These are phyloP conservation scores for Cordyceps pruinosa DNA, from an alignment of 2,329 filamentous ascomycete species.

Conservation along the genomic window DNA sequence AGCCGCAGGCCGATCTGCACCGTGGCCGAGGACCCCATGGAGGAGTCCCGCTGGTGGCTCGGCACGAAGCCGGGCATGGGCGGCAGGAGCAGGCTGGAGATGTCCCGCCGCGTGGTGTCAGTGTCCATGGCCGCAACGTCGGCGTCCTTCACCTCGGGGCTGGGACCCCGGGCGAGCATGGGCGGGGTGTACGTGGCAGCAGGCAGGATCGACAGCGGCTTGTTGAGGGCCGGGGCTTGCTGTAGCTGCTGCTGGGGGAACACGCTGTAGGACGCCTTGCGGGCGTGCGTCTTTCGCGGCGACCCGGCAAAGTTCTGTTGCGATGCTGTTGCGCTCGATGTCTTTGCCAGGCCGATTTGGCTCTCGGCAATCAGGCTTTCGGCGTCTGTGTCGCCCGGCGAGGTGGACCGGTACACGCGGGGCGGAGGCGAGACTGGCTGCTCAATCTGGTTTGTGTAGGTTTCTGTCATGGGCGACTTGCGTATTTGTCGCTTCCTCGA, in stretches of 20 bases:
- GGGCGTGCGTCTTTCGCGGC: conserved; percentile 4
- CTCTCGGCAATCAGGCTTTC: conserved; percentile 2
- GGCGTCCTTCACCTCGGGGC: conserved; percentile 2
- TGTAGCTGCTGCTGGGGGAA: conserved; percentile 15
- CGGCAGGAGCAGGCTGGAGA: conserved; percentile 27
- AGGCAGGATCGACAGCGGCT: conserved; percentile 35
- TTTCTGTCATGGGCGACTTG: conserved; percentile 8
- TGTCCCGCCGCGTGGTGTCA: conserved; percentile 4
- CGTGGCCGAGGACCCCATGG: conserved; percentile 57
- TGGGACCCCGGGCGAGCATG: background rate
- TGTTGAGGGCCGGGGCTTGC: conserved; percentile 5
- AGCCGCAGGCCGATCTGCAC: conserved; percentile 66
- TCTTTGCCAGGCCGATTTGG: conserved; percentile 4
- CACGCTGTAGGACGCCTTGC: conserved; percentile 21
- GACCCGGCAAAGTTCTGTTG: background rate
- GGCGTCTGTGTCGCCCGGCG: background rate
- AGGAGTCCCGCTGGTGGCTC: conserved; percentile 49
- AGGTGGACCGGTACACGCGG: background rate
- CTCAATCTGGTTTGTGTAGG: conserved; percentile 8
- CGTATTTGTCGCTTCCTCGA: background rate
- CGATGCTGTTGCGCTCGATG: background rate
- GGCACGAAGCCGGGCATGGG: conserved; percentile 22
- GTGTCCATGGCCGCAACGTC: background rate
- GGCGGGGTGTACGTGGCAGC: conserved; percentile 39
- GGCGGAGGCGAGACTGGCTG: conserved; percentile 1